These are phyloP conservation scores for Cordyceps tenuipes DNA, from an alignment of 2,329 filamentous ascomycete species.

Conservation along the genomic window DNA sequence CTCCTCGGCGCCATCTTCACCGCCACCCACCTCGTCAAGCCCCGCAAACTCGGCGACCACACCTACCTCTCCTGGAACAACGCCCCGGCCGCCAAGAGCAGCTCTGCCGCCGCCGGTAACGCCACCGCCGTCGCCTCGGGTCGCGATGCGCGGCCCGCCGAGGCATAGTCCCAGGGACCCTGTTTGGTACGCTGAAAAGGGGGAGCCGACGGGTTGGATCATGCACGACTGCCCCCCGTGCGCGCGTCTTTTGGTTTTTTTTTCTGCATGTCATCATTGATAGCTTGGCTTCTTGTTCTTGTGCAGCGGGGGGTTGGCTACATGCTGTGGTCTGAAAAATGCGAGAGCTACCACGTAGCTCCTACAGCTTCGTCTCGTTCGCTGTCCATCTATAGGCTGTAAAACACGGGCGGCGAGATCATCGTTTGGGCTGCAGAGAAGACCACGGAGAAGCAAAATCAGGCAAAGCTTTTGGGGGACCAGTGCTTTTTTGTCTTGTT, in stretches of 20 bases:
- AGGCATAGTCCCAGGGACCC: slow-evolving; percentile 18
- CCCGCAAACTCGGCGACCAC: slow-evolving; percentile 95
- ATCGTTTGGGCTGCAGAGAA: not conserved
- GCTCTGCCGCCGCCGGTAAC: slow-evolving; percentile 26
- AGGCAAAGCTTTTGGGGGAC: not conserved
- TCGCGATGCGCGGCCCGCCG: slow-evolving; percentile 43
- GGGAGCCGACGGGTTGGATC: not conserved
- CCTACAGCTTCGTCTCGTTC: too few species aligned
- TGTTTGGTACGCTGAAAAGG: not conserved
- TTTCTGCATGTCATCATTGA: not conserved
- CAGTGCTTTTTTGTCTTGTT: not conserved
- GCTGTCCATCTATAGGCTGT: too few species aligned
- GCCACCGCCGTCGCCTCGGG: slow-evolving; percentile 42
- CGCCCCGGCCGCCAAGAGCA: slow-evolving; percentile 33
- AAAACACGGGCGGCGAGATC: too few species aligned
- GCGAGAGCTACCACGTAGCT: too few species aligned
- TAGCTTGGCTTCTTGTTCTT: not conserved
- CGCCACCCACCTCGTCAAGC: slow-evolving; percentile 81
- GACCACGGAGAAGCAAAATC: not conserved
- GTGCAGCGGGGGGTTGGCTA: too few species aligned
- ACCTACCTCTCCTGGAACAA: slow-evolving; percentile 96
- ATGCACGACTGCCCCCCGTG: not conserved
- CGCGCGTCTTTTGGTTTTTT: not conserved
- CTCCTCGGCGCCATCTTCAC: slow-evolving; percentile 83
- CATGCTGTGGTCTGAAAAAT: not conserved